These are phyloP conservation scores for Rhodotorula taiwanensis DNA, from an alignment of 768 basidiomycete species.

Conservation along the genomic window DNA sequence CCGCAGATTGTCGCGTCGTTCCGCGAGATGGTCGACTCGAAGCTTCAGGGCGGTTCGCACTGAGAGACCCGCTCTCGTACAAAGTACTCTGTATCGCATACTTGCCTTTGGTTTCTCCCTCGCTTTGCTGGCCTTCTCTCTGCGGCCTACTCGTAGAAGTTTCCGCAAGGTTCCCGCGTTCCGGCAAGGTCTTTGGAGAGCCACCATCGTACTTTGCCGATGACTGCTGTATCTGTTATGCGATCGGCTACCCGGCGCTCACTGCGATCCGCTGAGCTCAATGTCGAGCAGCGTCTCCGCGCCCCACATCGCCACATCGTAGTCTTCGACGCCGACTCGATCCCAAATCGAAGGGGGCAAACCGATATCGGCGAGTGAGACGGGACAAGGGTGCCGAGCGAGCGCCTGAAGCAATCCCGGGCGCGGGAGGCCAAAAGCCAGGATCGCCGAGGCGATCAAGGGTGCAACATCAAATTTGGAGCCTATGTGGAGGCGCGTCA, in stretches of 20 bases:
- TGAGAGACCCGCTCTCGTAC: background rate
- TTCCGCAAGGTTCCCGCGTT: too few relatives aligned
- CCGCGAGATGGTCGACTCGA: conserved; percentile 31
- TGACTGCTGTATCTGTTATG: too few relatives aligned
- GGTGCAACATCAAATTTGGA: conserved; percentile 10
- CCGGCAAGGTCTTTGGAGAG: too few relatives aligned
- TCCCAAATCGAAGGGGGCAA: conserved; percentile 10
- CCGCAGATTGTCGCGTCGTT: conserved; percentile 30
- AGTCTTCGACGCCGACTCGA: too few relatives aligned
- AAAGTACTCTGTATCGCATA: too few relatives aligned
- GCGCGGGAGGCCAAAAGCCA: conserved; percentile 17
- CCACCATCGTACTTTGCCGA: too few relatives aligned
- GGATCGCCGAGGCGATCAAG: background rate
- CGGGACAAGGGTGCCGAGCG: background rate
- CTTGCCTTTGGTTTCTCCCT: too few relatives aligned
- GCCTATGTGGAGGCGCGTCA: background rate
- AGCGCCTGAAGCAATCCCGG: background rate
- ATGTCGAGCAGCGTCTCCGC: conserved; percentile 11
- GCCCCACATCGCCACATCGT: background rate
- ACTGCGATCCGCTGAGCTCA: too few relatives aligned
- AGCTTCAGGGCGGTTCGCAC: conserved; percentile 9
- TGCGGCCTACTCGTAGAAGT: too few relatives aligned
- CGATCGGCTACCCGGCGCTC: too few relatives aligned
- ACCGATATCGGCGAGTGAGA: conserved; percentile 10
- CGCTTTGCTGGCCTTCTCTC: too few relatives aligned